Conservation (phyloP, 768 basidiomycete genomes). For the Candolleomyces aberdarensis region DNA sequence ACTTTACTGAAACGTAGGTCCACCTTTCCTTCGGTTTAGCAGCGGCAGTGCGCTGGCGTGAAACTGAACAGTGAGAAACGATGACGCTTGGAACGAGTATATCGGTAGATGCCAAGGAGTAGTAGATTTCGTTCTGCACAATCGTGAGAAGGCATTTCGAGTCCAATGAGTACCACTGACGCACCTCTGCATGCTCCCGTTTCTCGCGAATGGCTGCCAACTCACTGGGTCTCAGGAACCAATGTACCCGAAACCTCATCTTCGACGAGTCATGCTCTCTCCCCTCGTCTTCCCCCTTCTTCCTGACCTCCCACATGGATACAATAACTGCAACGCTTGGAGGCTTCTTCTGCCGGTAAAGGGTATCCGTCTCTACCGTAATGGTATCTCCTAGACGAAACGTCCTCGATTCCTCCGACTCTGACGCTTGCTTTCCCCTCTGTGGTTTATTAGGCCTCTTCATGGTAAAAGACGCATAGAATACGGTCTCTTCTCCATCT, state of each 20-base stretch:
- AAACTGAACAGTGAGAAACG: constrained; percentile 48
- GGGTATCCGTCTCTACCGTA: constrained; percentile 48
- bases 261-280: constrained; percentile 23
- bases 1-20: background rate
- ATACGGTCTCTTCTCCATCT: constrained; percentile 31
- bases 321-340: constrained; percentile 70
- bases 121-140: constrained; percentile 75
- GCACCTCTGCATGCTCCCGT: constrained; percentile 58
- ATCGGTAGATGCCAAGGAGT: constrained; percentile 48
- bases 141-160: background rate
- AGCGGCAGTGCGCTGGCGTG: constrained; percentile 21
- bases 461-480: constrained; percentile 33
- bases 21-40: constrained; percentile 7
- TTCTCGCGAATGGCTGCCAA: constrained; percentile 58
- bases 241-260: constrained; percentile 65
- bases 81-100: constrained; percentile 51
- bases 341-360: constrained; percentile 35
- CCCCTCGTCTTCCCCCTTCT: constrained; percentile 14
- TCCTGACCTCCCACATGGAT: constrained; percentile 58
- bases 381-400: constrained; percentile 69
- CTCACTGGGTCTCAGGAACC: constrained; percentile 70
- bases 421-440: constrained; percentile 19
- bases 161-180: constrained; percentile 12
- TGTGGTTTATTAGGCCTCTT: constrained; percentile 23
- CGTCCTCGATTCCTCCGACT: constrained; percentile 19